These are phyloP conservation scores for Quercus agrifolia DNA, from an alignment of 306 rosid species.

Conservation along the genomic window DNA sequence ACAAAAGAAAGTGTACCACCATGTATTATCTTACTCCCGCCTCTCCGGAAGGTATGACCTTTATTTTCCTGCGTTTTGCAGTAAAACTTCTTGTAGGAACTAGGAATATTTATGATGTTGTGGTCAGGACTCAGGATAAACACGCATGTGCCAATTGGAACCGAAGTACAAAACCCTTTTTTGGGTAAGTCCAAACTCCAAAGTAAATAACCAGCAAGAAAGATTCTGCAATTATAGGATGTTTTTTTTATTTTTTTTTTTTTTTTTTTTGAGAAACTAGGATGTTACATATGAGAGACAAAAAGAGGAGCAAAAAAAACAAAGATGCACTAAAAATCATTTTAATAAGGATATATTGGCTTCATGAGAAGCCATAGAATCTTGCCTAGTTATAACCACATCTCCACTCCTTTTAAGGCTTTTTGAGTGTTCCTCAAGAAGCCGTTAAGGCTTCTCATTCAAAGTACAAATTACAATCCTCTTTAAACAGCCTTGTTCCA, in stretches of 20 bases:
- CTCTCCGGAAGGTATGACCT: too few species aligned
- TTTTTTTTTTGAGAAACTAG: too few species aligned
- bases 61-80: background rate
- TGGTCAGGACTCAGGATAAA: background rate
- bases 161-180: background rate
- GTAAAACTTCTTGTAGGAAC: background rate
- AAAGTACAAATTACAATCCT: too few species aligned
- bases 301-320: background rate
- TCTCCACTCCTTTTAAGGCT: background rate
- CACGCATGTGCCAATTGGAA: background rate
- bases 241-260: background rate
- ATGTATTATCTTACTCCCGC: too few species aligned
- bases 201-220: background rate
- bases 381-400: background rate
- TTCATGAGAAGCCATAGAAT: background rate
- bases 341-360: background rate
- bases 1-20: too few species aligned
- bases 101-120: background rate
- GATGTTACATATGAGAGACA: background rate
- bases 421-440: too few species aligned
- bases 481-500: too few species aligned
- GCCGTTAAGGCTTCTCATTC: too few species aligned
- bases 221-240: background rate
- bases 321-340: background rate
- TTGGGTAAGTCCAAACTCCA: background rate